These are phyloP conservation scores for Spatholobus suberectus DNA, from an alignment of 306 rosid genomes.

Conservation along the genomic window DNA sequence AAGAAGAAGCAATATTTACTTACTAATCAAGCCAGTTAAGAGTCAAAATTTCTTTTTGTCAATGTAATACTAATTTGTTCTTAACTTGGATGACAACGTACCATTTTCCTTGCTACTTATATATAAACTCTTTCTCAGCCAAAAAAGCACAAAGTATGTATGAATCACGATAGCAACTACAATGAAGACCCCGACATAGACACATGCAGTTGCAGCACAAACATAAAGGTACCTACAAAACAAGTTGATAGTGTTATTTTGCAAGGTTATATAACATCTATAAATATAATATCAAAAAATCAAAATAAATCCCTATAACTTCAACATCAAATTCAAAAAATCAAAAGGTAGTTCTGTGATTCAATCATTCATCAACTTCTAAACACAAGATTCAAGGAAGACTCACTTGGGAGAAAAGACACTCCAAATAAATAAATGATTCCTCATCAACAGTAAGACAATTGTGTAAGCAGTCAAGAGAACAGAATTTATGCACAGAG, in stretches of 20 bases:
- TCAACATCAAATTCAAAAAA: constrained; percentile 18
- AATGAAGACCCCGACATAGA: constrained; percentile 63
- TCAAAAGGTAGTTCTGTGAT: too few species aligned
- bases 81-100: constrained; percentile 20
- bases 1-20: constrained; percentile 23
- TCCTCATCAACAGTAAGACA: constrained; percentile 85
- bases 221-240: constrained; percentile 78
- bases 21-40: not conserved
- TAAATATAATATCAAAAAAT: constrained; percentile 26
- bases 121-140: constrained; percentile 50
- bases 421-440: constrained; percentile 94
- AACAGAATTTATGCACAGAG: constrained; percentile 75
- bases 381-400: constrained; percentile 36
- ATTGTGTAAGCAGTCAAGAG: constrained; percentile 72
- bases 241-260: constrained; percentile 24
- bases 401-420: constrained; percentile 97
- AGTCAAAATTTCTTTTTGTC: constrained; percentile 33
- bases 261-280: constrained; percentile 25
- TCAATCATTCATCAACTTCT: constrained; percentile 20
- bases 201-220: constrained; percentile 72
- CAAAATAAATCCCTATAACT: not conserved
- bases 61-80: constrained; percentile 9
- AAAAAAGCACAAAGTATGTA: constrained; percentile 60
- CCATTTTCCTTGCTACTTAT: constrained; percentile 39
- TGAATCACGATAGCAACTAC: constrained; percentile 68